Conservation (phyloP, 2,329 filamentous ascomycete genomes). For the Claviceps spartinae region DNA sequence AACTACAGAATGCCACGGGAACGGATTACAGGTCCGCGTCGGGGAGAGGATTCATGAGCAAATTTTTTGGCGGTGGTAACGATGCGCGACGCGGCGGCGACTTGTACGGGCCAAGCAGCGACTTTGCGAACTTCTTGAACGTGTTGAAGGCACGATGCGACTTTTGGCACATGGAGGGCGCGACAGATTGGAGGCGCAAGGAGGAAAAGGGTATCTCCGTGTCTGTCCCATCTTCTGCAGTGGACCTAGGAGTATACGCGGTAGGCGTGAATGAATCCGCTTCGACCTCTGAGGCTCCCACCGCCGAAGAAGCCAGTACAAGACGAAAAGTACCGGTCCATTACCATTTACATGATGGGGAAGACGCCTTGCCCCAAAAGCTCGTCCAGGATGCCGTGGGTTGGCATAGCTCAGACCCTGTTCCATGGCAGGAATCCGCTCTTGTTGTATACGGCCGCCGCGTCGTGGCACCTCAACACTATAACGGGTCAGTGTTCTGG, state of each 20-base stretch:
- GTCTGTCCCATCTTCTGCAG: background rate
- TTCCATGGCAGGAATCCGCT: conserved; percentile 29
- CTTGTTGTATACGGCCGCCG: conserved; percentile 49
- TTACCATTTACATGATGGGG: conserved; percentile 15
- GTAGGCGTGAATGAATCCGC: background rate
- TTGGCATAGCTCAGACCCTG: conserved; percentile 9
- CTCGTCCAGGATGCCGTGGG: conserved; percentile 12
- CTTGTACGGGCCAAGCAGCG: conserved; percentile 47
- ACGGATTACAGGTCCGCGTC: conserved; percentile 50
- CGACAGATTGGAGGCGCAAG: conserved; percentile 54
- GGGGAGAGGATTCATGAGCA: conserved; percentile 36
- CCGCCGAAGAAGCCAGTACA: background rate
- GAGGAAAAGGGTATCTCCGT: conserved; percentile 22
- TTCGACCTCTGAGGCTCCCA: background rate
- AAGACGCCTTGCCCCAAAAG: conserved; percentile 17
- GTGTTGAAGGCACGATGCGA: conserved; percentile 67
- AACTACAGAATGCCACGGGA: conserved; percentile 61
- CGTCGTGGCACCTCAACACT: conserved; percentile 43
- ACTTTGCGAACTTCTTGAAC: conserved; percentile 64
- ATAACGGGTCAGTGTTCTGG: conserved; percentile 47
- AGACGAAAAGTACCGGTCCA: conserved; percentile 15
- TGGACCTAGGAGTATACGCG: background rate
- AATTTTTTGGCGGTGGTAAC: conserved; percentile 28
- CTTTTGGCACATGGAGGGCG: conserved; percentile 72
- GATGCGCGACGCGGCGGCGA: conserved; percentile 26